phyloP scores from a whole-genome alignment of 1,139 yeast species.

The Candida neerlandica region DNA sequence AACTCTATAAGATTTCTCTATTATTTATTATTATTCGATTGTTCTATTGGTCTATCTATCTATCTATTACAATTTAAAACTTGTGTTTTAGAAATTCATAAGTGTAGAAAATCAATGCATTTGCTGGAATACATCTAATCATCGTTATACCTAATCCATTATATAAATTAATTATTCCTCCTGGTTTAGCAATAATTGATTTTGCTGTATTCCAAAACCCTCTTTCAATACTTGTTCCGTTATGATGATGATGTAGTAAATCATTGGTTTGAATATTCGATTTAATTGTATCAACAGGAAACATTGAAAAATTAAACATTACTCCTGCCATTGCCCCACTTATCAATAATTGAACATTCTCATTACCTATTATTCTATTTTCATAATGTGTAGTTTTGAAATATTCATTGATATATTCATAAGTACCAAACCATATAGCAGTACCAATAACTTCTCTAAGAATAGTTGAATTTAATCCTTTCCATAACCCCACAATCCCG shows the following conservation, averaged over 20 bases:
- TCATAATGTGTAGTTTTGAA: constrained; percentile 28
- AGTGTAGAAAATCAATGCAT: constrained; percentile 80
- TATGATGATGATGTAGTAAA: constrained; percentile 19
- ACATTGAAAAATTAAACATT: constrained; percentile 73
- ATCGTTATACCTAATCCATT: constrained; percentile 86
- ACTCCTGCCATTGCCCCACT: constrained; percentile 92
- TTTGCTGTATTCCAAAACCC: constrained; percentile 33
- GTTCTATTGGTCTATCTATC: neutral
- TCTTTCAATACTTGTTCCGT: constrained; percentile 19
- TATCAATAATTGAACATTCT: constrained; percentile 57
- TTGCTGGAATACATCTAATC: constrained; percentile 83
- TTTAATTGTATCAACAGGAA: constrained; percentile 91
- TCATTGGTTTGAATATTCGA: constrained; percentile 78
- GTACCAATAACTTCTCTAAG: constrained; percentile 88
- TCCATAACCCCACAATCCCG: constrained; percentile 70
- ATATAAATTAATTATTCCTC: constrained; percentile 70
- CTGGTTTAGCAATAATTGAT: constrained; percentile 42
- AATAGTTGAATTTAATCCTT: constrained; percentile 84
- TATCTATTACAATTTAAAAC: constrained; percentile 19
- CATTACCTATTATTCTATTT: constrained; percentile 25
- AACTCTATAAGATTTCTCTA: constrained; percentile 2
- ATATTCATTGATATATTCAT: constrained; percentile 56
- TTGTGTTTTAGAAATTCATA: constrained; percentile 66
- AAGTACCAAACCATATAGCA: constrained; percentile 92
- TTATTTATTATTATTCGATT: no score